These are phyloP conservation scores for Colletotrichum sp. DNA, from an alignment of 2,329 filamentous ascomycete genomes.

Conservation along the genomic window DNA sequence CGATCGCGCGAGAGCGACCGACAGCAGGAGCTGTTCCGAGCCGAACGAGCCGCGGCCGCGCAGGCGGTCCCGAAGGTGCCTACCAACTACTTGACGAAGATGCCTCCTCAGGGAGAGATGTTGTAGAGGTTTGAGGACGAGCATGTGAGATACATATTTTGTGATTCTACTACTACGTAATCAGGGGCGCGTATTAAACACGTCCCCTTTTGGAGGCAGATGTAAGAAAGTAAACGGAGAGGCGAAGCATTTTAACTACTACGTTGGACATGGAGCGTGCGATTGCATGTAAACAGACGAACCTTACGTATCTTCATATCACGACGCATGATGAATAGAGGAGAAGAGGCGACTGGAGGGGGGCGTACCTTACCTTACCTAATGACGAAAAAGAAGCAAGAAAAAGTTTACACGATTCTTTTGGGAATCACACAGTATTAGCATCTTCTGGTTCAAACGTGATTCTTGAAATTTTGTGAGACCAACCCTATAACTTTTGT, in stretches of 20 bases:
- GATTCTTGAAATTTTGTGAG: constrained; percentile 24
- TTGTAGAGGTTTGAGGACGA: constrained; percentile 4
- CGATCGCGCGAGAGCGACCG: constrained; percentile 43
- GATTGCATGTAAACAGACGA: constrained; percentile 9
- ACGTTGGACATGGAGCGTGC: not conserved
- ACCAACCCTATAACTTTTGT: constrained; percentile 28
- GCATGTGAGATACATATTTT: not conserved
- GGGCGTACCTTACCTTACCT: constrained; percentile 16
- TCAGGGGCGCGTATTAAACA: not conserved
- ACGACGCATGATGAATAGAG: constrained; percentile 9
- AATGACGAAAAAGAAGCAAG: constrained; percentile 6
- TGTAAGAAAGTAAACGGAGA: not conserved
- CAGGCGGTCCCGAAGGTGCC: constrained; percentile 48
- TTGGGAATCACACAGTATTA: constrained; percentile 5
- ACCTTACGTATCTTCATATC: constrained; percentile 7
- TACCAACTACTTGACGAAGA: constrained; percentile 35
- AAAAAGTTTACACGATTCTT: constrained; percentile 11
- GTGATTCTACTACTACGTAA: not conserved
- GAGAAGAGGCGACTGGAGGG: not conserved
- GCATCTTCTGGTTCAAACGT: constrained; percentile 12
- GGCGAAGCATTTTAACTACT: not conserved
- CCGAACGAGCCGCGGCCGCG: constrained; percentile 35
- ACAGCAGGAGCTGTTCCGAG: constrained; percentile 39
- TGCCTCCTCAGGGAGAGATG: constrained; percentile 41
- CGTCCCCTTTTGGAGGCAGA: not conserved